These are phyloP conservation scores for Mesostigma viride DNA, from an alignment of 139 green algal genomes.

Conservation along the genomic window DNA sequence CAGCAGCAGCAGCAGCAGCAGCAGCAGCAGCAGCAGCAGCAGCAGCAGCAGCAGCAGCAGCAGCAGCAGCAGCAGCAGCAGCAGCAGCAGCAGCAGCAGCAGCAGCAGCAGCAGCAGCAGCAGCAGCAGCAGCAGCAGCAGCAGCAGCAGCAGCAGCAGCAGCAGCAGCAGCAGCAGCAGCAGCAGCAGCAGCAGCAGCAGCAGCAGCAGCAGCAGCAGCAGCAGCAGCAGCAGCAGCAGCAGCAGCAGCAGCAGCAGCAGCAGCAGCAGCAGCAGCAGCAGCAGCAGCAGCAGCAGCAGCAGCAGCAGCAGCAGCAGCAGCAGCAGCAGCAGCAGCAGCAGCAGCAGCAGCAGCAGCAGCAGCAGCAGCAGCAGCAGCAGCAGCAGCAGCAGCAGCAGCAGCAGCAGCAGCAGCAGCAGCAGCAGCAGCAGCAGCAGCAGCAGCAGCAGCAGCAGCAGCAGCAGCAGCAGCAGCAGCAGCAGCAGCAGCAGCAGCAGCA, in stretches of 20 bases:
- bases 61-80: conserved; percentile 11
- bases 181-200: conserved; percentile 11
- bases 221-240: conserved; percentile 11
- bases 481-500: conserved; percentile 11
- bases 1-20: conserved; percentile 11
- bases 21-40: conserved; percentile 11
- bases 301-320: conserved; percentile 11
- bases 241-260: conserved; percentile 11
- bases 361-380: conserved; percentile 11
- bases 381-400: conserved; percentile 11
- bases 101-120: conserved; percentile 11
- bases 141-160: conserved; percentile 11
- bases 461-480: conserved; percentile 11
- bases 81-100: conserved; percentile 11
- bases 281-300: conserved; percentile 11
- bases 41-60: conserved; percentile 11
- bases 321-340: conserved; percentile 11
- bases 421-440: conserved; percentile 11
- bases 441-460: conserved; percentile 11
- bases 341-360: conserved; percentile 11
- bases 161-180: conserved; percentile 11
- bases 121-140: conserved; percentile 11
- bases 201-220: conserved; percentile 11
- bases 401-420: conserved; percentile 11
- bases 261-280: conserved; percentile 11